Percentiles rank a stretch among this genome's conserved stretches.
Evolutionary conservation across 768 basidiomycete species (phyloP).

Genomic region (Hericium erinaceus): DNA sequence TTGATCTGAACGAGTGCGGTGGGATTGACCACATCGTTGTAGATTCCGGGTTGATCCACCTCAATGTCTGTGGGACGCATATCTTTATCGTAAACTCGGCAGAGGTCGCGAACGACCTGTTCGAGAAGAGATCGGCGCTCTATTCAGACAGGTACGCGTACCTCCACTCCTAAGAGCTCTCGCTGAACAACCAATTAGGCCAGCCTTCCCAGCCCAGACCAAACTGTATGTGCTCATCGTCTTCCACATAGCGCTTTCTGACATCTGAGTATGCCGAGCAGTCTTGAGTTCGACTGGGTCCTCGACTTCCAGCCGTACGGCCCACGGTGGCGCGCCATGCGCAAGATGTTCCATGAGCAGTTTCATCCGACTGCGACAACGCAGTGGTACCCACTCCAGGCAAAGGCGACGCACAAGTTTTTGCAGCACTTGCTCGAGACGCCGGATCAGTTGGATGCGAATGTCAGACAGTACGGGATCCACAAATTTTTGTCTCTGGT

Average conservation of each 20-base stretch:
- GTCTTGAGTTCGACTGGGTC: slow-evolving; percentile 6
- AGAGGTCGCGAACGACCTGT: slow-evolving; percentile 1
- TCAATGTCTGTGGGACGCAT: background rate
- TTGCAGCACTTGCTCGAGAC: slow-evolving; percentile 23
- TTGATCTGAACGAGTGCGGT: background rate
- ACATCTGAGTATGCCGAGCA: background rate
- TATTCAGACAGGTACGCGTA: background rate
- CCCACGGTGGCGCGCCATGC: background rate
- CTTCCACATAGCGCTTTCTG: too few relatives aligned
- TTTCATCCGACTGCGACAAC: slow-evolving; percentile 17
- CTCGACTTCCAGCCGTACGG: background rate
- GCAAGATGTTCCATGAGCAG: background rate
- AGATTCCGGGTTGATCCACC: background rate
- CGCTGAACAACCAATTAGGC: too few relatives aligned
- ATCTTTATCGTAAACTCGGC: slow-evolving; percentile 27
- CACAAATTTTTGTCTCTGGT: too few relatives aligned
- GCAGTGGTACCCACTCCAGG: slow-evolving; percentile 1
- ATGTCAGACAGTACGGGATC: slow-evolving; percentile 25
- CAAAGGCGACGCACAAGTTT: slow-evolving; percentile 20
- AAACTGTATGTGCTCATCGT: too few relatives aligned
- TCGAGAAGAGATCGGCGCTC: slow-evolving; percentile 2
- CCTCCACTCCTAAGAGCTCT: too few relatives aligned
- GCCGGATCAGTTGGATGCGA: too few relatives aligned
- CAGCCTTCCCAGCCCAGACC: too few relatives aligned
- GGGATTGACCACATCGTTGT: background rate